Base-by-base conservation (phyloP, 805 yeast genomes). In the Aciculoconidium aculeatum region DNA sequence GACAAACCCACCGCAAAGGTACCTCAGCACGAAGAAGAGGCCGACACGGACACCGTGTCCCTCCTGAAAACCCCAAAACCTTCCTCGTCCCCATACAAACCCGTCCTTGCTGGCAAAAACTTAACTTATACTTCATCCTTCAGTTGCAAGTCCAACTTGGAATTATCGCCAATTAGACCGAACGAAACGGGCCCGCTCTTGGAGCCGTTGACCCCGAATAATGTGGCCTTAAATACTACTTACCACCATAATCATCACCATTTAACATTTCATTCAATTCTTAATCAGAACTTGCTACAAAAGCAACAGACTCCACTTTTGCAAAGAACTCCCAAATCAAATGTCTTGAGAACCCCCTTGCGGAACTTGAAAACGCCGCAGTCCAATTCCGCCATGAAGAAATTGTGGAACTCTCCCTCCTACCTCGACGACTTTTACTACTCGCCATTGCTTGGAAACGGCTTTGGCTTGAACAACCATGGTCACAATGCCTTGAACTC, bases 341-440 rank as follows among this genome's bases (percentile, higher is more conserved):
- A 39, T 25, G 41, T 36, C 23, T 20, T 43, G 21, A 52, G 49
- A 31, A 61, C 69, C 10, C 67, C 68, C 20, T 42, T 61, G 27
- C 47, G 61, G 25, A 46, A 43, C 28, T 45, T 54, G 36, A 49
- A 58, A 35, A 57, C 72, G 36, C 57, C 75, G 30, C 52, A 53
- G 49, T 45, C 70, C 44, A 52, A 57, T 38, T 61, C 75, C 6
- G 58, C 67, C 11, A 53, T 67, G 47, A 67, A 65, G 39, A 74
- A 67, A 43, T 55, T 74, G 25, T 76, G 83, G 80, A 69, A 73
- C 42, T 75, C 82, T 12, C 84, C 84, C 9, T 67, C 77, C 2
- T 75, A 74, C 43, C 57, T 77, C 33, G 84, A 78, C 35, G 85
- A 78, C 42, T 78, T 78, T 45, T 75, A 77, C 41, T 69, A 75